A percentile compares a stretch with the other conserved stretches of the same genome.
Conservation (phyloP, 345 rosid genomes). For the Populus euphratica region DNA sequence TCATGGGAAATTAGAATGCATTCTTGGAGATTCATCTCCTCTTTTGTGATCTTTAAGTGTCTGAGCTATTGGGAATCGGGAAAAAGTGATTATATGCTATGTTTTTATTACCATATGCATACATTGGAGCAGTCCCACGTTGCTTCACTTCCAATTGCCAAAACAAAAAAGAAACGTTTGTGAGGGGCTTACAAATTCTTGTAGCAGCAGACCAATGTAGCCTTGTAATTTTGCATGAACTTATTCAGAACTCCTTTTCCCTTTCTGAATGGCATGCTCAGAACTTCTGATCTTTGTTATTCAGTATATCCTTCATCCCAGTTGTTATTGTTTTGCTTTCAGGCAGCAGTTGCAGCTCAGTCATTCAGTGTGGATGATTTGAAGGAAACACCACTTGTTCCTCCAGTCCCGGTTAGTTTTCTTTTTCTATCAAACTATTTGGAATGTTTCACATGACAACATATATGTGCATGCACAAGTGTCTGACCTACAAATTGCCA, state of each 20-base stretch:
- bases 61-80: not conserved
- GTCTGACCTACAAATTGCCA: too few relatives aligned
- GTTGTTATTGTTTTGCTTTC: conserved; percentile 19
- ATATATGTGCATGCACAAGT: not conserved
- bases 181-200: not conserved
- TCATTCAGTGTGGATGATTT: conserved; percentile 51
- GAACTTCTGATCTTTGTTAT: not conserved
- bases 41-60: not conserved
- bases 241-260: not conserved
- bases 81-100: not conserved
- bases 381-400: conserved; percentile 45
- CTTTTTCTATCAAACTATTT: conserved; percentile 7
- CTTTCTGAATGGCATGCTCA: not conserved
- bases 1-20: not conserved
- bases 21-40: not conserved
- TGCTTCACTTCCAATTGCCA: too few relatives aligned
- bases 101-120: not conserved
- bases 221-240: not conserved
- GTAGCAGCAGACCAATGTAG: not conserved
- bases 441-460: not conserved
- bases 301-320: not conserved
- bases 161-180: not conserved
- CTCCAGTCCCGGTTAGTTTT: conserved; percentile 45
- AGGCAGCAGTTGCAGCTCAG: conserved; percentile 89
- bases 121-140: not conserved